phyloP scores from a whole-genome alignment of 2,329 filamentous ascomycete genomes.

The Phialocephala subalpina region DNA sequence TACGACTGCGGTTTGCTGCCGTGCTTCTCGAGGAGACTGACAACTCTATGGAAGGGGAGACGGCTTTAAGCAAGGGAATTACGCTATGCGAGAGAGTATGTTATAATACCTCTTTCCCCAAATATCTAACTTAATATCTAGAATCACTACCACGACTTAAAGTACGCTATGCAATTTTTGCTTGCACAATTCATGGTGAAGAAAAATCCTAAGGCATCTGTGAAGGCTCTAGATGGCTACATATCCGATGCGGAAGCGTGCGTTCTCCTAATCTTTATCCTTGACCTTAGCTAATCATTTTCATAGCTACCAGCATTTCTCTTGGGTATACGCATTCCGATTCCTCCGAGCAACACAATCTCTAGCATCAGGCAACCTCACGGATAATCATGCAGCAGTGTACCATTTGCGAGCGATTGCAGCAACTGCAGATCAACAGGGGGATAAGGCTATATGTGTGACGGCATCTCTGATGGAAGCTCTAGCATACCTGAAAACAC shows the following conservation, averaged over 20 bases:
- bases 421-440: constrained; percentile 63
- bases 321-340: constrained; percentile 81
- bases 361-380: constrained; percentile 64
- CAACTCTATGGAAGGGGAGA: constrained; percentile 77
- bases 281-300: constrained; percentile 13
- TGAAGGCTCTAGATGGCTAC: constrained; percentile 74
- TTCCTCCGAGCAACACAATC: constrained; percentile 76
- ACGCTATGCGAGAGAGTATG: constrained; percentile 71
- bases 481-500: constrained; percentile 70
- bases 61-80: constrained; percentile 74
- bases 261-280: constrained; percentile 40
- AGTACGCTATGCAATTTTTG: constrained; percentile 80
- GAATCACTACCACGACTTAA: constrained; percentile 70
- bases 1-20: constrained; percentile 75
- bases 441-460: constrained; percentile 70
- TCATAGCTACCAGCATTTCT: constrained; percentile 64
- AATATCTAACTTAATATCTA: constrained; percentile 42
- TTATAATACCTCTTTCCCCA: constrained; percentile 14
- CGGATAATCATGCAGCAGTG: constrained; percentile 68
- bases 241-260: constrained; percentile 74
- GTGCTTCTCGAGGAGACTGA: constrained; percentile 78
- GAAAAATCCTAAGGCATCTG: constrained; percentile 74
- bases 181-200: constrained; percentile 75
- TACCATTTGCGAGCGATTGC: constrained; percentile 74
- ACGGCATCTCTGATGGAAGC: constrained; percentile 74